Base-by-base conservation (phyloP, 805 yeast genomes). In the Lachancea quebecensis region DNA sequence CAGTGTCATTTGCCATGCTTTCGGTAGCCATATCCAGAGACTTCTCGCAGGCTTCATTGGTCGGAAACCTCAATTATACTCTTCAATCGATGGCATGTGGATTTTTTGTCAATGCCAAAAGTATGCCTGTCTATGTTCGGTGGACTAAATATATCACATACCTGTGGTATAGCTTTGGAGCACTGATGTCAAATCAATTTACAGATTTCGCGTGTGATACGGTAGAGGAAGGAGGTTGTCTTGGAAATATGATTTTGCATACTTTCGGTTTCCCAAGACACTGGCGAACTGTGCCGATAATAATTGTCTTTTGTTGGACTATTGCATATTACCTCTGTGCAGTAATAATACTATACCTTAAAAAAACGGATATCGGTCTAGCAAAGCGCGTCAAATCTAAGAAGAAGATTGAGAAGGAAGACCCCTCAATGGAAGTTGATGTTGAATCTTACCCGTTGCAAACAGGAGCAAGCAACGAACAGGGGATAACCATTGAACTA, bases 131-230 rank as follows among this genome's bases (percentile, higher is more conserved):
- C 1, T 88, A 88, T 56, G 95, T 87, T 8, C 71, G 87, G 31
- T 87, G 96, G 96, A 74, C 82, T 4, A 85, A 82, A 58, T 87
- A 84, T 62, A 67, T 81, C 46, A 81, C 91, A 0, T 84, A 77
- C 58, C 71, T 82, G 42, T 88, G 90, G 86, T 87, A 83, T 57
- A 81, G 81, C 0, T 84, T 83, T 62, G 93, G 93, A 2, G 81
- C 80, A 1, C 56, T 81, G 46, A 55, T 74, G 35, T 73, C 89
- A 0, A 83, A 81, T 56, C 81, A 85, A 53, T 87, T 77, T 57
- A 69, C 83, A 1, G 76, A 73, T 30, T 49, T 60, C 35, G 88
- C 88, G 11, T 78, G 75, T 42, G 81, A 87, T 54, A 77, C 74
- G 2, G 62, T 58, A 33, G 56, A 50, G 30, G 32, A 45, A 21